Conservation (phyloP, 768 basidiomycete genomes). For the Amanita jacksonii region DNA sequence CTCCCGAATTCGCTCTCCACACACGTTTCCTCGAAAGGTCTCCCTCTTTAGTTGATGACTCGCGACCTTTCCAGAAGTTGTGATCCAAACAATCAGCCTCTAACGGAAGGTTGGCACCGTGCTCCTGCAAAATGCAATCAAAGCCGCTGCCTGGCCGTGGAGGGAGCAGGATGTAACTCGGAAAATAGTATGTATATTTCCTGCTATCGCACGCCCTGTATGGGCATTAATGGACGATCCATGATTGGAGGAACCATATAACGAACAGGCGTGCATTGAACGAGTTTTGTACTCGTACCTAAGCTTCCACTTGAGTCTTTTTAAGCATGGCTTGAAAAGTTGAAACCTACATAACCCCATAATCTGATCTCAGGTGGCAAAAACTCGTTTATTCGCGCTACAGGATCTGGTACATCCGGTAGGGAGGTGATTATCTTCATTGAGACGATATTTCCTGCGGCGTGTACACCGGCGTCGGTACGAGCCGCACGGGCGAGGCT, state of each 20-base stretch:
- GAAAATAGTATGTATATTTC: conserved; percentile 96
- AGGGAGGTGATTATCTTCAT: conserved; percentile 80
- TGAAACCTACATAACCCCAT: conserved; percentile 74
- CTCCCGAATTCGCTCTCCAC: conserved; percentile 54
- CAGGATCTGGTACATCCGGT: conserved; percentile 62
- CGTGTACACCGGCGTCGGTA: conserved; percentile 96
- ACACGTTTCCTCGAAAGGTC: conserved; percentile 58
- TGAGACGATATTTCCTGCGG: conserved; percentile 89
- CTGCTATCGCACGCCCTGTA: conserved; percentile 84
- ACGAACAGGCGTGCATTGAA: conserved; percentile 71
- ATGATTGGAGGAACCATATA: conserved; percentile 4
- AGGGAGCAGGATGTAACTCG: conserved; percentile 85
- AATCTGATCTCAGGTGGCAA: conserved; percentile 88
- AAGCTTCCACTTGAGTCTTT: conserved; percentile 5
- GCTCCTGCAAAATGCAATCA: conserved; percentile 30
- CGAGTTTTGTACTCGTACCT: conserved; percentile 69
- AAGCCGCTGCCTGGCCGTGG: conserved; percentile 72
- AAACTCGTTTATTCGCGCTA: conserved; percentile 69
- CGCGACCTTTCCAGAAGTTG: conserved; percentile 53
- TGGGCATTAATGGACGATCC: conserved; percentile 9
- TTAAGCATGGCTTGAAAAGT: not conserved
- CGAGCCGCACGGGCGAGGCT: conserved; percentile 81
- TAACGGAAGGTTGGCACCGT: conserved; percentile 15
- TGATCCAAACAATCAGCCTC: conserved; percentile 22
- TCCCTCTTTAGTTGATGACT: conserved; percentile 36